Evolutionary conservation across 1,284 basidiomycete species (phyloP), one percentile per base, ranked within the genome.

Genomic region (Sporisorium scitamineum): DNA sequence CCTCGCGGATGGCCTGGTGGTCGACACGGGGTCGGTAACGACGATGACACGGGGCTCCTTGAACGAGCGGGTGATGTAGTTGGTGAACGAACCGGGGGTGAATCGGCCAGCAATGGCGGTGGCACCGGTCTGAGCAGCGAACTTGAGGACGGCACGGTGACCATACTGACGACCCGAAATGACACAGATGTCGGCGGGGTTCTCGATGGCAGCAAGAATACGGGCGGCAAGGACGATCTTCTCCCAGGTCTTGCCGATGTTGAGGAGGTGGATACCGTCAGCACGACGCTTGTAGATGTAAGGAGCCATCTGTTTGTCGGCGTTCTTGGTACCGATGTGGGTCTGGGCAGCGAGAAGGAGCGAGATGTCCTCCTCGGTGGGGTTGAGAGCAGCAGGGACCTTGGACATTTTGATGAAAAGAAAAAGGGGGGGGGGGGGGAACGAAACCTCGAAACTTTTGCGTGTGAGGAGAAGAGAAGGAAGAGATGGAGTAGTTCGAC

Each of bases 211-310:
- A 54, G 85, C 84, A 39, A 85, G 78, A 56, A 86, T 75, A 70
- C 84, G 81, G 50, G 84, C 84, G 54, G 84, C 85, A 59, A 85
- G 63, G 45, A 85, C 81, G 61, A 99, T 90, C 89, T 99, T 99
- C 89, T 98, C 95, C 96, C 95, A 98, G 81, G 96, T 99, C 91
- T 98, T 98, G 86, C 95, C 95, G 83, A 98, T 92, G 92, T 99
- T 97, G 85, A 98, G 88, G 85, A 99, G 89, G 89, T 98, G 92
- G 88, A 98, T 94, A 94, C 95, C 96, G 88, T 99, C 96, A 78
- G 92, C 87, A 86, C 96, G 91, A 86, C 96, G 90, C 90, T 97
- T 98, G 92, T 92, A 97, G 87, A 99, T 94, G 88, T 99, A 99
- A 62, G 93, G 90, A 86, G 93, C 91, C 96, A 99, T 99, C 87